These are phyloP conservation scores for Sporopachydermia quercuum DNA, from an alignment of 805 yeast species.

Conservation along the genomic window DNA sequence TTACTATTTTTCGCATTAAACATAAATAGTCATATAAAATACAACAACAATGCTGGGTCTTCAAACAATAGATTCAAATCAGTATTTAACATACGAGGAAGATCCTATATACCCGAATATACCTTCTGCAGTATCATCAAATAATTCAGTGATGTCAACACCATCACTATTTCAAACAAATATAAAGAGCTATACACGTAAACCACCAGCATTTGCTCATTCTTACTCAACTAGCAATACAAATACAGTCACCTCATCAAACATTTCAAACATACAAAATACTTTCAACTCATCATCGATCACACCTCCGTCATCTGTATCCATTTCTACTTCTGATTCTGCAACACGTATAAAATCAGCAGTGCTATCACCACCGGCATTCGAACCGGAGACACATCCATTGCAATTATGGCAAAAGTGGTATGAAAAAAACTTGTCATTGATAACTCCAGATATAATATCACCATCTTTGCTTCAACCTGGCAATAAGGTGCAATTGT, in stretches of 20 bases:
- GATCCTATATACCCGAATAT: slow-evolving; percentile 10
- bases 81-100: slow-evolving; percentile 11
- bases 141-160: slow-evolving; percentile 43
- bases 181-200: no score
- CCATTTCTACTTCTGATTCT: slow-evolving; percentile 2
- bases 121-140: slow-evolving; percentile 34
- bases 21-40: no score
- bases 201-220: slow-evolving; percentile 31
- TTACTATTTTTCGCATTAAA: no score
- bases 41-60: slow-evolving; percentile 8
- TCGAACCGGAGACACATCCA: slow-evolving; percentile 13
- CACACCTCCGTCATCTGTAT: slow-evolving; percentile 1
- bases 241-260: slow-evolving; percentile 5
- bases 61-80: slow-evolving; percentile 13
- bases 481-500: slow-evolving; percentile 4
- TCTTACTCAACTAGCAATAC: slow-evolving; percentile 4
- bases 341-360: not conserved
- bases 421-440: slow-evolving; percentile 11
- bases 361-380: slow-evolving; percentile 8
- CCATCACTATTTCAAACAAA: slow-evolving; percentile 14
- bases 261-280: no score
- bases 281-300: slow-evolving; percentile 3
- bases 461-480: slow-evolving; percentile 2
- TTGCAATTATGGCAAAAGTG: slow-evolving; percentile 17
- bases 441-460: slow-evolving; percentile 4